These are phyloP conservation scores for Candida boleticola DNA, from an alignment of 805 yeast species.

Conservation along the genomic window DNA sequence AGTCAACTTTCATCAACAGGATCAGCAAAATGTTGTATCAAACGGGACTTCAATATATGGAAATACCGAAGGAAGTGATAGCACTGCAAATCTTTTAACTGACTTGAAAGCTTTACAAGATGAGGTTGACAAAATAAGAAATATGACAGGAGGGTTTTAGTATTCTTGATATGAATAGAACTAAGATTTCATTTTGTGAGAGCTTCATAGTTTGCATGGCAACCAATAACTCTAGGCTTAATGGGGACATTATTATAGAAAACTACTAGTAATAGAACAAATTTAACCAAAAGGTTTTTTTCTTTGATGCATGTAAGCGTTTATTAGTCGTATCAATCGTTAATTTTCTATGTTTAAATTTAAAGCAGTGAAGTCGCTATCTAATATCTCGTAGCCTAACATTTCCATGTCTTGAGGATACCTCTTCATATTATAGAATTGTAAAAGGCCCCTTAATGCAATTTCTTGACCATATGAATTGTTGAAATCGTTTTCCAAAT, in stretches of 20 bases:
- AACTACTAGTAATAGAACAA: too few species aligned
- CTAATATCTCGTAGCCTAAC: slow-evolving; percentile 47
- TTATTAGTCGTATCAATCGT: not conserved
- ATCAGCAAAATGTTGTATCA: slow-evolving; percentile 5
- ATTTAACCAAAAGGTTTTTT: too few species aligned
- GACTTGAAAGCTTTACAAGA: slow-evolving; percentile 66
- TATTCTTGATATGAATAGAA: too few species aligned
- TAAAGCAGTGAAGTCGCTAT: slow-evolving; percentile 17
- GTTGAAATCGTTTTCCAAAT: slow-evolving; percentile 68
- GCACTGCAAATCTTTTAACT: slow-evolving; percentile 55
- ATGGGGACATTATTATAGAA: too few species aligned
- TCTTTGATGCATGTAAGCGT: too few species aligned
- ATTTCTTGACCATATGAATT: slow-evolving; percentile 84
- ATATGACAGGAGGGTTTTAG: slow-evolving; percentile 45
- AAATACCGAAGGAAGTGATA: slow-evolving; percentile 17
- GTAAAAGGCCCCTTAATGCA: slow-evolving; percentile 74
- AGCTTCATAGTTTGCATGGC: too few species aligned
- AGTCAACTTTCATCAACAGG: slow-evolving; percentile 12
- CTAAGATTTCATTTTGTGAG: too few species aligned
- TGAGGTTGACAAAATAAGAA: slow-evolving; percentile 60
- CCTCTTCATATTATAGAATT: slow-evolving; percentile 66
- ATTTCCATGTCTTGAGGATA: slow-evolving; percentile 52
- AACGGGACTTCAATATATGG: slow-evolving; percentile 1
- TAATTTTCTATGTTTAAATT: slow-evolving; percentile 10
- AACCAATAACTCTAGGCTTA: too few species aligned